phyloP scores from a whole-genome alignment of 2,329 filamentous ascomycete genomes.

The Stagonosporopsis rhizophila region DNA sequence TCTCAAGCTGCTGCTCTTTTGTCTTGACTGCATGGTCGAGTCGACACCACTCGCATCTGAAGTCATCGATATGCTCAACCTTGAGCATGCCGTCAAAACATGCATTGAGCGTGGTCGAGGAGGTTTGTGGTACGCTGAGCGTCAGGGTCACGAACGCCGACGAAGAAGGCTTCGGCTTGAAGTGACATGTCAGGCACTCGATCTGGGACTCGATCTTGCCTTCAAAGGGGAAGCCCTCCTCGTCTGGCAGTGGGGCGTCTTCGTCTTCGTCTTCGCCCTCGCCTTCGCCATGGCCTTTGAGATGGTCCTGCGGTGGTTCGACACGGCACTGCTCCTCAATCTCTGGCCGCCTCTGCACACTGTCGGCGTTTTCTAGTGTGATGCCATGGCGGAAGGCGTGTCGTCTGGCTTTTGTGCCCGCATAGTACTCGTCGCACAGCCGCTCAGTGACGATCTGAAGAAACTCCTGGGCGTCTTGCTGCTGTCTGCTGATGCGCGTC shows the following conservation, averaged over 20 bases:
- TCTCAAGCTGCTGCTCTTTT: constrained; percentile 66
- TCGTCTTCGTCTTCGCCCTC: constrained; percentile 40
- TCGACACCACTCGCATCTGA: constrained; percentile 91
- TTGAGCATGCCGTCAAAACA: constrained; percentile 96
- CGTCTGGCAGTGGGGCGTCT: constrained; percentile 43
- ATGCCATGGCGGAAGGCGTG: constrained; percentile 55
- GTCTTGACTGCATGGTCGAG: constrained; percentile 77
- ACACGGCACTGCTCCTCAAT: constrained; percentile 36
- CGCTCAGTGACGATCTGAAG: constrained; percentile 92
- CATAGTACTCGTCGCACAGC: constrained; percentile 92
- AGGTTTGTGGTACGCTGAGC: constrained; percentile 83
- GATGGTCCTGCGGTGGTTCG: constrained; percentile 31
- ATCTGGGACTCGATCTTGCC: constrained; percentile 93
- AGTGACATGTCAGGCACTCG: constrained; percentile 87
- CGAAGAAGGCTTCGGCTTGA: constrained; percentile 82
- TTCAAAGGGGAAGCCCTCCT: constrained; percentile 88
- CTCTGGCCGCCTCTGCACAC: constrained; percentile 29
- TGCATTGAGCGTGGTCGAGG: constrained; percentile 77
- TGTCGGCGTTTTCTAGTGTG: constrained; percentile 27
- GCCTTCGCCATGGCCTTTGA: no score
- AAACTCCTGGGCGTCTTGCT: constrained; percentile 98
- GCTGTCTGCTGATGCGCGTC: constrained; percentile 89
- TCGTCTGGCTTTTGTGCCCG: constrained; percentile 75
- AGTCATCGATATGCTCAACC: constrained; percentile 95
- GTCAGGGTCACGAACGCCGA: constrained; percentile 93